Percentiles rank a stretch among this genome's conserved stretches.
Conservation (phyloP, 1,284 basidiomycete species). For the Leccinum griseonigrum region DNA sequence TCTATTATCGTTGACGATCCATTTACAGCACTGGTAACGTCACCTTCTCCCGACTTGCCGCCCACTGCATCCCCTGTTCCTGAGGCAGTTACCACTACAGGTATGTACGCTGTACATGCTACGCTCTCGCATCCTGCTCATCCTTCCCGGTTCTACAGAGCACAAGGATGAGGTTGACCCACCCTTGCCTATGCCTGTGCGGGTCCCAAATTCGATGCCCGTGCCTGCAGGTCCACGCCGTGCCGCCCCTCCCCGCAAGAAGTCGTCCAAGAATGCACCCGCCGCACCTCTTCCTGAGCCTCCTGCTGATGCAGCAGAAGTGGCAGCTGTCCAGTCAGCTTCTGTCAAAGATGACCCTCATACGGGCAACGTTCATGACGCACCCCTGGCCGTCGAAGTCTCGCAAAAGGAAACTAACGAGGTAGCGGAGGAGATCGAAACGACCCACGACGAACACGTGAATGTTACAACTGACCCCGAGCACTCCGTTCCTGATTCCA, state of each 20-base stretch:
- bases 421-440: slow-evolving; percentile 8
- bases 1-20: slow-evolving; percentile 9
- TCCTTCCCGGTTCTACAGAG: slow-evolving; percentile 10
- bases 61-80: background rate
- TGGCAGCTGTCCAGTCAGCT: slow-evolving; percentile 6
- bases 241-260: slow-evolving; percentile 66
- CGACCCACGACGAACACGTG: background rate
- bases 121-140: background rate
- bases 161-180: slow-evolving; percentile 30
- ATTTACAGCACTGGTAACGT: slow-evolving; percentile 12
- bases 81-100: slow-evolving; percentile 13
- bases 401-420: slow-evolving; percentile 14
- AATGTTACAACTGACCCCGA: background rate
- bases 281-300: slow-evolving; percentile 20
- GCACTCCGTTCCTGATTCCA: background rate
- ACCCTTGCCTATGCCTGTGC: slow-evolving; percentile 24
- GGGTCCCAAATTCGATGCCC: slow-evolving; percentile 61
- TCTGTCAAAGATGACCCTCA: slow-evolving; percentile 2
- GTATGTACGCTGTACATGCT: slow-evolving; percentile 6
- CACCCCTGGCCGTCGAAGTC: slow-evolving; percentile 4
- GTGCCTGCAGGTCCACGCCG: slow-evolving; percentile 67
- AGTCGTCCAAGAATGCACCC: slow-evolving; percentile 46
- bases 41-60: slow-evolving; percentile 11
- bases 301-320: slow-evolving; percentile 21
- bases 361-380: background rate